Evolutionary conservation across 805 yeast genomes (phyloP), one percentile per base, ranked within the genome.

Genomic region (Myxozyma neotropica): DNA sequence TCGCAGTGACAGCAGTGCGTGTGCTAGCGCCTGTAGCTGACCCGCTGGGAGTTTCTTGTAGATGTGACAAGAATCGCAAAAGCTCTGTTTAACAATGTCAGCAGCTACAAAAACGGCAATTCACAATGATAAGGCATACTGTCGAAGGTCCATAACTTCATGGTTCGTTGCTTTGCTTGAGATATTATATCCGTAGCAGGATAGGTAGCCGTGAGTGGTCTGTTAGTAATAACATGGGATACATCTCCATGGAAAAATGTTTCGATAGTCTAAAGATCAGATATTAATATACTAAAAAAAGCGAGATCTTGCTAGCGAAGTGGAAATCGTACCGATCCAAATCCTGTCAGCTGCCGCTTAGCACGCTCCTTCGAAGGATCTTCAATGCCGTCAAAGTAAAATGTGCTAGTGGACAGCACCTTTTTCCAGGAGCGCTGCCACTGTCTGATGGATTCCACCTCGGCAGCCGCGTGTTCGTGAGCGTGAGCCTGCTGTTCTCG

Each of bases 121-220:
- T n/a, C n/a, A 29, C 3, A n/a, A 23, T 7, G 46, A 12, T n/a
- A 27, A 21, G 4, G 3, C 65, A 17, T 61, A 61, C 65, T 93
- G 57, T 89, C 96, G 68, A 83, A 85, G 40, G 86, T 83, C 97
- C 97, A 93, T 24, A 92, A 87, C 72, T 92, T 89, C 72, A 87
- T 81, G 61, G 83, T 83, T 53, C 79, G 80, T 50, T 77, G 78
- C 33, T 75, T 72, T 4, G 92, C 95, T 63, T 83, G 80, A 54
- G 81, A 77, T 66, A 90, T 81, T 7, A 89, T 83, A 71, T 92
- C 96, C 59, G 73, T 69, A 64, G 59, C 35, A 17, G 68, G 62
- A 70, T 85, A 82, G 12, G 71, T 77, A 42, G 67, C 70, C 29
- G 78, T 72, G 71, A 76, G 75, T 50, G 78, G 70, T 60, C 96